Evolutionary conservation across 495 filamentous ascomycete genomes (phyloP).

Genomic region (Jackrogersella minutella): DNA sequence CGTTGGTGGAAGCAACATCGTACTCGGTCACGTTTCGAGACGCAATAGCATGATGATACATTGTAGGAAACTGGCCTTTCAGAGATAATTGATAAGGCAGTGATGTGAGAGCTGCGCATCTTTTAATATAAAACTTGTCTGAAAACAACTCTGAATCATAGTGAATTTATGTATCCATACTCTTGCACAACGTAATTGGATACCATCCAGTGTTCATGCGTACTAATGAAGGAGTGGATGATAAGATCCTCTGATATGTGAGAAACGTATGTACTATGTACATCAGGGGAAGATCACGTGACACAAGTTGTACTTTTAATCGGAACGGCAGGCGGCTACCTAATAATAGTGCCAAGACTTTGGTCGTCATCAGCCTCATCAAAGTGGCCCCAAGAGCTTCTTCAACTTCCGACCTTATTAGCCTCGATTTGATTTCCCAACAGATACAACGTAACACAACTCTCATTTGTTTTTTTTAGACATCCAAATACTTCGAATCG

Average conservation of each 20-base stretch:
- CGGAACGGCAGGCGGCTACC: background rate
- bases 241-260: background rate
- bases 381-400: background rate
- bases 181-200: too few species aligned
- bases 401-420: background rate
- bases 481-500: too few species aligned
- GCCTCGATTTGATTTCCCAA: background rate
- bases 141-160: too few species aligned
- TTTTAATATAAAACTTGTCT: slow-evolving; percentile 34
- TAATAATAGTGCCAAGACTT: slow-evolving; percentile 7
- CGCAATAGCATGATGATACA: slow-evolving; percentile 31
- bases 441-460: background rate
- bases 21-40: slow-evolving; percentile 28
- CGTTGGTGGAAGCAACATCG: slow-evolving; percentile 38
- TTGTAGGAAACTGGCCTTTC: slow-evolving; percentile 19
- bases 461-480: background rate
- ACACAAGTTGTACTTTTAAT: background rate
- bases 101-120: slow-evolving; percentile 8
- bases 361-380: slow-evolving; percentile 34
- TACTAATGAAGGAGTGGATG: too few species aligned
- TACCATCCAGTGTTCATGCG: too few species aligned
- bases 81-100: slow-evolving; percentile 19
- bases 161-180: too few species aligned
- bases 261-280: background rate
- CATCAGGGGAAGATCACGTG: slow-evolving; percentile 3